phyloP scores from a whole-genome alignment of 2,329 filamentous ascomycete species.

The Fusarium annulatum region DNA sequence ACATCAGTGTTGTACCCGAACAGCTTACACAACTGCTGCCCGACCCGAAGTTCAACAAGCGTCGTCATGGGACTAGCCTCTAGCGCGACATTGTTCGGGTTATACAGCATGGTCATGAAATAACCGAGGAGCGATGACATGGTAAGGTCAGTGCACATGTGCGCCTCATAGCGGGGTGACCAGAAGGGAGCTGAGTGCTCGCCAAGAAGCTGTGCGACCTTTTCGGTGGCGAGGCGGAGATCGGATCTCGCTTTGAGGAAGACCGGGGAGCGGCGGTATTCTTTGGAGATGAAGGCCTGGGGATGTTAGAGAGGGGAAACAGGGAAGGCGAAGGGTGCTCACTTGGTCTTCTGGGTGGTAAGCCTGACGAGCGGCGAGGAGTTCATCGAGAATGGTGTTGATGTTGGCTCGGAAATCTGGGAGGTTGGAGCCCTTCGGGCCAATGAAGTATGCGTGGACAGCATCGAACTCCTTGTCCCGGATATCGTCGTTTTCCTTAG shows the following conservation, averaged over 20 bases:
- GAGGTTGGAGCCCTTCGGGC: slow-evolving; percentile 56
- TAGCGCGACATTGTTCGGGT: slow-evolving; percentile 60
- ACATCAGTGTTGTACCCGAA: slow-evolving; percentile 57
- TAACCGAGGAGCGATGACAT: slow-evolving; percentile 59
- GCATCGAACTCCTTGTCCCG: slow-evolving; percentile 33
- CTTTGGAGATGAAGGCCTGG: slow-evolving; percentile 51
- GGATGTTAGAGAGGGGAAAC: rapidly evolving
- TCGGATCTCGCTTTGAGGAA: slow-evolving; percentile 50
- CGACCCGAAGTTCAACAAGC: slow-evolving; percentile 56
- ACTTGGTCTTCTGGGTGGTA: slow-evolving; percentile 54
- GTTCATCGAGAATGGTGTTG: slow-evolving; percentile 52
- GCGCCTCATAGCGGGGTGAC: slow-evolving; percentile 58
- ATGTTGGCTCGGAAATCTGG: slow-evolving; percentile 54
- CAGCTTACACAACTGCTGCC: slow-evolving; percentile 57
- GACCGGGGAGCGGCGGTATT: slow-evolving; percentile 48
- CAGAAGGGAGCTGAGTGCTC: slow-evolving; percentile 59
- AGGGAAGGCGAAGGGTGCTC: rapidly evolving
- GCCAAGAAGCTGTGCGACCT: slow-evolving; percentile 53
- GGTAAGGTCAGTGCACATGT: slow-evolving; percentile 58
- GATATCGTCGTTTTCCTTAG: not conserved
- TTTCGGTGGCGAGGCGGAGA: slow-evolving; percentile 50
- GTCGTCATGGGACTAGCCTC: slow-evolving; percentile 60
- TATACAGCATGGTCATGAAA: slow-evolving; percentile 62
- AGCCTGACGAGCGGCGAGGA: slow-evolving; percentile 47
- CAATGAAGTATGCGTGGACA: slow-evolving; percentile 55